phyloP scores from a whole-genome alignment of 768 basidiomycete species.

The button mushroom (Agaricus bisporus) region DNA sequence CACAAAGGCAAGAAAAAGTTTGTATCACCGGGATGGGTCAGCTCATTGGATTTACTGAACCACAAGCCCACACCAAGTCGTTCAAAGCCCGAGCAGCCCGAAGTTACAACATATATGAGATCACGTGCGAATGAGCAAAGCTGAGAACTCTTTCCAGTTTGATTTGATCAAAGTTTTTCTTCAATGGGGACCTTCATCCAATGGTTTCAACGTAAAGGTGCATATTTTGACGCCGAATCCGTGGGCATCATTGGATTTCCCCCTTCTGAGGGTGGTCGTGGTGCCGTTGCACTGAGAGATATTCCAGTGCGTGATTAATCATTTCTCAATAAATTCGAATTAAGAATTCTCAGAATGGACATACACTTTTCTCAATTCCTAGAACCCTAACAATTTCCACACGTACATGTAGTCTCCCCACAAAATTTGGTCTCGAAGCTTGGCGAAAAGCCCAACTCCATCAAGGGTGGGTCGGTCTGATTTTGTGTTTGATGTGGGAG shows the following conservation, averaged over 20 bases:
- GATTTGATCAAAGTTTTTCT: not conserved
- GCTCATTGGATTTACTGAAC: not conserved
- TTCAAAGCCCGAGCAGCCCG: too few species aligned
- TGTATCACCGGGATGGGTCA: not conserved
- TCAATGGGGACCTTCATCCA: constrained; percentile 28
- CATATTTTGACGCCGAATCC: constrained; percentile 37
- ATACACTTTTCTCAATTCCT: constrained; percentile 79
- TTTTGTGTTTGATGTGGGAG: constrained; percentile 97
- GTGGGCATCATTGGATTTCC: constrained; percentile 44
- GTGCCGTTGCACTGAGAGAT: constrained; percentile 67
- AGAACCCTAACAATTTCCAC: constrained; percentile 72
- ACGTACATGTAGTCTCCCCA: constrained; percentile 63
- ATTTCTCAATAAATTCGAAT: not conserved
- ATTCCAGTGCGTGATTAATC: constrained; percentile 47
- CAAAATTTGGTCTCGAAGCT: constrained; percentile 47
- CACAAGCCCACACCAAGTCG: not conserved
- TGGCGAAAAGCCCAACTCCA: constrained; percentile 62
- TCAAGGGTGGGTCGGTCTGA: constrained; percentile 80
- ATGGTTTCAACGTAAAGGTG: constrained; percentile 58
- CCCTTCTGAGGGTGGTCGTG: constrained; percentile 56
- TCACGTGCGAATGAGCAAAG: not conserved
- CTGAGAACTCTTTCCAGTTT: not conserved
- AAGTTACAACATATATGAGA: not conserved
- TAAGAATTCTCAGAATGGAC: constrained; percentile 47
- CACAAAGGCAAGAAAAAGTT: too few species aligned